Evolutionary conservation across 1,284 basidiomycete genomes (phyloP).

Genomic region (Ceratobasidium sp.): DNA sequence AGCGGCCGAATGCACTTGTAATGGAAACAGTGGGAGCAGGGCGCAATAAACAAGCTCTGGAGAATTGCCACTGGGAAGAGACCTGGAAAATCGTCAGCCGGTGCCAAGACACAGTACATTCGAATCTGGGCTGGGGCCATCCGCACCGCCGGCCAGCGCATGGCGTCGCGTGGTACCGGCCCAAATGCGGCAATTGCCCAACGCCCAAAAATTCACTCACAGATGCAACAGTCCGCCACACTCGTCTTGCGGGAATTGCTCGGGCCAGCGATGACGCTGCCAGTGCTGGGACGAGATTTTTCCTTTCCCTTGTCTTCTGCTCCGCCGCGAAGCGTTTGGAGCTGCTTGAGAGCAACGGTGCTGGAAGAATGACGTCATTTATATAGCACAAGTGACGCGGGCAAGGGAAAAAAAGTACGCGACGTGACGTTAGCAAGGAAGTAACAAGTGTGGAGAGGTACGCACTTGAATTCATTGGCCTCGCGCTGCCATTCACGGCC

Average conservation of each 20-base stretch:
- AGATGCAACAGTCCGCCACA: conserved; percentile 94
- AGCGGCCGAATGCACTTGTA: conserved; percentile 98
- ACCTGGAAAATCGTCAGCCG: conserved; percentile 54
- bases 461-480: conserved; percentile 95
- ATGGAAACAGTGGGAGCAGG: conserved; percentile 96
- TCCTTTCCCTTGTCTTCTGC: conserved; percentile 44
- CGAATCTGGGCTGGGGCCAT: too few species aligned
- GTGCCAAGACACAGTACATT: not conserved
- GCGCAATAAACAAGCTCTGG: conserved; percentile 96
- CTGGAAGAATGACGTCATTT: conserved; percentile 32
- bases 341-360: conserved; percentile 39
- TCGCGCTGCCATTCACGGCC: conserved; percentile 87
- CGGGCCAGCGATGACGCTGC: conserved; percentile 38
- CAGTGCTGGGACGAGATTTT: conserved; percentile 48
- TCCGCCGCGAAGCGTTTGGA: conserved; percentile 38
- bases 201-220: conserved; percentile 48
- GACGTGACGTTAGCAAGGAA: not conserved
- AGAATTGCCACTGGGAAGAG: conserved; percentile 93
- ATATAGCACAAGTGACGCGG: not conserved
- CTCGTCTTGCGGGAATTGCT: conserved; percentile 43
- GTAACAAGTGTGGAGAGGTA: conserved; percentile 42
- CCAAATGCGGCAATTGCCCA: not conserved
- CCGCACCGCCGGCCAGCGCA: too few species aligned
- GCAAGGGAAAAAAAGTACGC: conserved; percentile 1
- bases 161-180: not conserved